phyloP scores from a whole-genome alignment of 805 yeast species.

The Dipodascus geniculatus region DNA sequence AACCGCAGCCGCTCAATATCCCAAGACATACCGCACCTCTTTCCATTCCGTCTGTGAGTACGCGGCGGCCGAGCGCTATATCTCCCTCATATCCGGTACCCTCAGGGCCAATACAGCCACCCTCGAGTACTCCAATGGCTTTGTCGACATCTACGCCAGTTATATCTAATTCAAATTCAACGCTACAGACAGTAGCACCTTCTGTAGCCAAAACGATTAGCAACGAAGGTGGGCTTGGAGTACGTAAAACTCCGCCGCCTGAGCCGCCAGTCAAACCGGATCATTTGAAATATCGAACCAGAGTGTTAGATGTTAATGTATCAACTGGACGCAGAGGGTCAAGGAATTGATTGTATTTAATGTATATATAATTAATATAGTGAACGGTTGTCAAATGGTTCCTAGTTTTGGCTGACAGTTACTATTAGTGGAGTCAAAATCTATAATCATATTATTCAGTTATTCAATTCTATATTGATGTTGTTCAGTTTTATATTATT shows the following conservation, averaged over 20 bases:
- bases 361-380: background rate
- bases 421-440: too few relatives aligned
- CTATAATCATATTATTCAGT: too few relatives aligned
- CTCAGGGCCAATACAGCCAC: too few relatives aligned
- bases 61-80: background rate
- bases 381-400: background rate
- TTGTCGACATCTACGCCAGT: background rate
- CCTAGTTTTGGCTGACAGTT: too few relatives aligned
- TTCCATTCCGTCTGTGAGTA: background rate
- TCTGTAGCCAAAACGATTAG: too few relatives aligned
- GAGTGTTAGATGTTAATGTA: background rate
- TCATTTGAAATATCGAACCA: background rate
- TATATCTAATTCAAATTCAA: too few relatives aligned
- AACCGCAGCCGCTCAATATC: background rate
- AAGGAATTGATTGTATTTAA: conserved; percentile 1
- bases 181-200: too few relatives aligned
- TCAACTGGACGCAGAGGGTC: background rate
- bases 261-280: background rate
- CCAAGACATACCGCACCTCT: background rate
- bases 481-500: too few relatives aligned
- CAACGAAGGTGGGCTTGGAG: too few relatives aligned
- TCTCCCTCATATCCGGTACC: too few relatives aligned
- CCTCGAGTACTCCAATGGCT: background rate
- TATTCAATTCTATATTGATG: too few relatives aligned
- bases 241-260: background rate